Percentiles rank a stretch among this genome's conserved stretches.
These are phyloP conservation scores for Pseudozyma flocculosa DNA, from an alignment of 1,284 basidiomycete species.

Conservation along the genomic window DNA sequence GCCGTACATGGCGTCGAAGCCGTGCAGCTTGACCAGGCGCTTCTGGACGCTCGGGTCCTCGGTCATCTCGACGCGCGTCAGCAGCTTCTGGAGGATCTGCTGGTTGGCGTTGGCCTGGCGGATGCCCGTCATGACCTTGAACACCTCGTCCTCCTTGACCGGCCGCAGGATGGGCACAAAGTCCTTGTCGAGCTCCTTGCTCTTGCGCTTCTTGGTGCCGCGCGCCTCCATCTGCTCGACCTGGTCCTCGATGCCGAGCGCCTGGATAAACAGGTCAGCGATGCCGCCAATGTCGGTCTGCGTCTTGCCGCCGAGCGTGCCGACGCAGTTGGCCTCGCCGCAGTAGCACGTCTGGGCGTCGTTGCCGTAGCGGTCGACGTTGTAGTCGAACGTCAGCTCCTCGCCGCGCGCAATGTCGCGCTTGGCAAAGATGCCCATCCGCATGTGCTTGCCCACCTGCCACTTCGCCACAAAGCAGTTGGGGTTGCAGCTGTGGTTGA, in stretches of 20 bases:
- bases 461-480: conserved; percentile 99
- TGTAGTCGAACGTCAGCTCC: conserved; percentile 99
- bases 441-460: conserved; percentile 85
- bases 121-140: conserved; percentile 87
- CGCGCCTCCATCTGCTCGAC: conserved; percentile 75
- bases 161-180: conserved; percentile 72
- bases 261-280: conserved; percentile 92
- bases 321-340: conserved; percentile 92
- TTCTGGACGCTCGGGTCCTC: conserved; percentile 76
- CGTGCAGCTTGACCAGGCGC: conserved; percentile 87
- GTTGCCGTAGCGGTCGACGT: conserved; percentile 97
- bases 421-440: conserved; percentile 98
- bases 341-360: conserved; percentile 94
- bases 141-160: conserved; percentile 75
- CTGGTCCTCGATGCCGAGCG: conserved; percentile 92
- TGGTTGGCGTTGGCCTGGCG: conserved; percentile 79
- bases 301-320: conserved; percentile 95
- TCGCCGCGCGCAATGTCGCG: conserved; percentile 78
- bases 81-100: conserved; percentile 77
- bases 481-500: conserved; percentile 96
- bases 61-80: conserved; percentile 86
- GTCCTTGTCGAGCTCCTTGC: conserved; percentile 90
- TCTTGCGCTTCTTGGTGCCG: conserved; percentile 84
- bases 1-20: conserved; percentile 87
- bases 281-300: conserved; percentile 92